phyloP scores from a whole-genome alignment of 257 asterid genomes.

The Nicotiana benthamiana region DNA sequence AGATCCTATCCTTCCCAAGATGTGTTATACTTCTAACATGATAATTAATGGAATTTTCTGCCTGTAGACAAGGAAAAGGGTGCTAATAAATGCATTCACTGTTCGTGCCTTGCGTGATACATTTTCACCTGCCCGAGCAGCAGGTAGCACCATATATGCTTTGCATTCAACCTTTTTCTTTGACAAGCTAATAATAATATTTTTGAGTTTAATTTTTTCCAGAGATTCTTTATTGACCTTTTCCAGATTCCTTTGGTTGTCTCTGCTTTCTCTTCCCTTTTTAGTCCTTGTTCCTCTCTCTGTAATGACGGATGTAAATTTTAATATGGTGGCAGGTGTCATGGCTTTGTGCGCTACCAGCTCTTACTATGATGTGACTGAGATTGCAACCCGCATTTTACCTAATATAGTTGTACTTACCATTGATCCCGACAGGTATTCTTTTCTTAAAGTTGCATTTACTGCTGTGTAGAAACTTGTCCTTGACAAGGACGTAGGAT shows the following conservation, averaged over 20 bases:
- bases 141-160: slow-evolving; percentile 43
- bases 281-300: neutral
- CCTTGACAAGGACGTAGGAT: neutral
- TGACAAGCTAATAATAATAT: neutral
- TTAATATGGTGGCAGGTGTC: slow-evolving; percentile 46
- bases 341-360: slow-evolving; percentile 95
- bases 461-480: neutral
- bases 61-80: slow-evolving; percentile 90
- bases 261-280: neutral
- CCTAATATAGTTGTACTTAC: slow-evolving; percentile 84
- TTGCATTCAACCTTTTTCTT: neutral
- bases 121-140: slow-evolving; percentile 97
- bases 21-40: neutral
- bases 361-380: slow-evolving; percentile 81
- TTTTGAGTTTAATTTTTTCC: slow-evolving; percentile 13
- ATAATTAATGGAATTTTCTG: slow-evolving; percentile 8
- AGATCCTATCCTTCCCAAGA: neutral
- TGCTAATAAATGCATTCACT: slow-evolving; percentile 89
- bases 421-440: slow-evolving; percentile 92
- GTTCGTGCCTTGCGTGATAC: slow-evolving; percentile 98
- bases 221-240: neutral
- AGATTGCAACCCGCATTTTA: slow-evolving; percentile 89
- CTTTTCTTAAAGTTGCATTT: neutral
- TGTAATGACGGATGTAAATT: slow-evolving; percentile 9
- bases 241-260: slow-evolving; percentile 1